A percentile compares a stretch with the other conserved stretches of the same genome.
Evolutionary conservation across 345 rosid species (phyloP).

Genomic region (Raphanus raphanistrum): DNA sequence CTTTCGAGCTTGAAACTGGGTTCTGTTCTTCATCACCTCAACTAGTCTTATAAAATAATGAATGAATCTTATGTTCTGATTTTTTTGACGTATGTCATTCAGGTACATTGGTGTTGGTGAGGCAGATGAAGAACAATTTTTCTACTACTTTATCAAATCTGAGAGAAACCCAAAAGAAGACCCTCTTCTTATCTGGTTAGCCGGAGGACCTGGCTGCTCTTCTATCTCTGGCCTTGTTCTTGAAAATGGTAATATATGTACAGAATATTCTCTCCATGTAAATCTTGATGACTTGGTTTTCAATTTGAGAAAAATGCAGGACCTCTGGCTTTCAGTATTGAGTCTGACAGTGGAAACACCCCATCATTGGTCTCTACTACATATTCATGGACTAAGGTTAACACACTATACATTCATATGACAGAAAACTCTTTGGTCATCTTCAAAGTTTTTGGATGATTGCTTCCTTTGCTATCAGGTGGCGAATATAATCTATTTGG

Average conservation of each 20-base stretch:
- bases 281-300: neutral
- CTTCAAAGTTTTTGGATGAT: neutral
- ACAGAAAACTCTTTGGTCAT: neutral
- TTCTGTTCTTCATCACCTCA: neutral
- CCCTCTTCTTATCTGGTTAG: slow-evolving; percentile 32
- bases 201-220: slow-evolving; percentile 50
- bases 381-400: neutral
- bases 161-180: slow-evolving; percentile 35
- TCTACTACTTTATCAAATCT: slow-evolving; percentile 42
- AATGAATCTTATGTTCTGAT: neutral
- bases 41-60: neutral
- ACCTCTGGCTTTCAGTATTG: neutral
- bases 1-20: slow-evolving; percentile 61
- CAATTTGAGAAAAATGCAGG: neutral
- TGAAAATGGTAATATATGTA: slow-evolving; percentile 20
- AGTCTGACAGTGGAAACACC: neutral
- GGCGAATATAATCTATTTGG: neutral
- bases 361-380: neutral
- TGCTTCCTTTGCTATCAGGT: neutral
- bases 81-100: neutral
- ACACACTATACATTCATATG: neutral
- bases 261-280: neutral
- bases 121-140: slow-evolving; percentile 30
- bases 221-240: slow-evolving; percentile 29
- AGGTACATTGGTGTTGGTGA: slow-evolving; percentile 8